Evolutionary conservation across 2,329 filamentous ascomycete species (phyloP).

Genomic region (Penicillium sp.): DNA sequence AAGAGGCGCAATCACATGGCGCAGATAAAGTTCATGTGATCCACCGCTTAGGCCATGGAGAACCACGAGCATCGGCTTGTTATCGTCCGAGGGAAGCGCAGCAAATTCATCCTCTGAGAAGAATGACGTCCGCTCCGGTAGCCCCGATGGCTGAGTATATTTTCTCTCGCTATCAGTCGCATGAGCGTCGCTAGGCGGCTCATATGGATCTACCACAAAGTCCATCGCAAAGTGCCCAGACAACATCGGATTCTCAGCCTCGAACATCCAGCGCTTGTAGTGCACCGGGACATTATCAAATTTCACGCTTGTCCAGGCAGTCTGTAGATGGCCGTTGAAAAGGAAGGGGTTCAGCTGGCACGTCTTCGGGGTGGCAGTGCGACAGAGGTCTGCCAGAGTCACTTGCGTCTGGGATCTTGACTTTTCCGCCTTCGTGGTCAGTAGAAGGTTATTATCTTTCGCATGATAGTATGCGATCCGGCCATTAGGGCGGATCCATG

Average conservation of each 20-base stretch:
- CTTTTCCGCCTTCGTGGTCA: too few species aligned
- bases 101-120: slow-evolving; percentile 62
- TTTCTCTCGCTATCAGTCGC: slow-evolving; percentile 29
- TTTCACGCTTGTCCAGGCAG: slow-evolving; percentile 71
- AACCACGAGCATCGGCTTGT: slow-evolving; percentile 77
- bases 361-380: slow-evolving; percentile 60
- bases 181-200: slow-evolving; percentile 25
- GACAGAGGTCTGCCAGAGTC: slow-evolving; percentile 50
- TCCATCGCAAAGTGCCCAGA: slow-evolving; percentile 80
- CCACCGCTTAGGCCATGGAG: slow-evolving; percentile 87
- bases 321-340: slow-evolving; percentile 94
- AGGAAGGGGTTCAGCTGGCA: slow-evolving; percentile 84
- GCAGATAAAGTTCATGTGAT: slow-evolving; percentile 81
- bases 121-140: slow-evolving; percentile 71
- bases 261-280: slow-evolving; percentile 72
- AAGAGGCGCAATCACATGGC: slow-evolving; percentile 70
- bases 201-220: slow-evolving; percentile 55
- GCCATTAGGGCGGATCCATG: slow-evolving; percentile 32
- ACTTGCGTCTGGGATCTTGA: too few species aligned
- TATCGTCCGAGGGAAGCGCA: slow-evolving; percentile 60
- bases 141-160: slow-evolving; percentile 32
- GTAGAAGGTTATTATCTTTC: slow-evolving; percentile 57
- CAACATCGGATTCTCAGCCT: slow-evolving; percentile 58
- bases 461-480: slow-evolving; percentile 37
- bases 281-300: slow-evolving; percentile 61